These are phyloP conservation scores for Platismatia glauca DNA, from an alignment of 495 filamentous ascomycete species.

Conservation along the genomic window DNA sequence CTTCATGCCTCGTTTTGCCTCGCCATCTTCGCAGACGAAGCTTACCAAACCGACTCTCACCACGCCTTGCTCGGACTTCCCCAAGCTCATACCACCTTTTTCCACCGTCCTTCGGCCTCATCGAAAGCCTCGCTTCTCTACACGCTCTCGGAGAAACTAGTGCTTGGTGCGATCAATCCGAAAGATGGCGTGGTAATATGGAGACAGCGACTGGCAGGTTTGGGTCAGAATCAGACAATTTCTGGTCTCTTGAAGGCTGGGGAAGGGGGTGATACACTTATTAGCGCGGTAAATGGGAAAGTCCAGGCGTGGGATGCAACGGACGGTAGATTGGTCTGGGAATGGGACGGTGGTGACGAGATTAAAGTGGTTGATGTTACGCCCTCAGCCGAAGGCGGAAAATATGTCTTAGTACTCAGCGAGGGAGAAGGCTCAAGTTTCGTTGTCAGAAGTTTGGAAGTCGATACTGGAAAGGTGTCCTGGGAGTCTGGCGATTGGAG, in stretches of 20 bases:
- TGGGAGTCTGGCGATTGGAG: slow-evolving; percentile 68
- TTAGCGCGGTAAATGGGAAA: slow-evolving; percentile 56
- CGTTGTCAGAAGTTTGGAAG: slow-evolving; percentile 62
- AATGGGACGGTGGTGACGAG: slow-evolving; percentile 43
- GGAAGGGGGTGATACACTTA: slow-evolving; percentile 63
- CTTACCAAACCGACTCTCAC: slow-evolving; percentile 88
- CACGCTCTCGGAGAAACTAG: slow-evolving; percentile 70
- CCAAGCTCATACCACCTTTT: slow-evolving; percentile 77
- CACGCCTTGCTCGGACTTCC: slow-evolving; percentile 79
- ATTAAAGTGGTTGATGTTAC: slow-evolving; percentile 73
- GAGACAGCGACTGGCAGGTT: slow-evolving; percentile 59
- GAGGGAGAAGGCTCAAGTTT: slow-evolving; percentile 44
- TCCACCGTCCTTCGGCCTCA: slow-evolving; percentile 71
- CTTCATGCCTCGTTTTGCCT: slow-evolving; percentile 33
- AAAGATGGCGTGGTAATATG: slow-evolving; percentile 76
- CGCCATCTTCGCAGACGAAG: slow-evolving; percentile 84
- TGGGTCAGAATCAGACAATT: slow-evolving; percentile 28
- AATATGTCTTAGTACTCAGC: slow-evolving; percentile 64
- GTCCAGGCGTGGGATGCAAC: slow-evolving; percentile 78
- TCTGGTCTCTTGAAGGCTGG: slow-evolving; percentile 57
- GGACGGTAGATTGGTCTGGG: slow-evolving; percentile 72
- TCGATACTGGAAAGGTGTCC: slow-evolving; percentile 57
- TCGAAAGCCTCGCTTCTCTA: slow-evolving; percentile 87
- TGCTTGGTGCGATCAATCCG: slow-evolving; percentile 84
- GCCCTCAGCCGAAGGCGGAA: slow-evolving; percentile 57